These are phyloP conservation scores for Alternaria angustiovoidea DNA, from an alignment of 2,329 filamentous ascomycete species.

Conservation along the genomic window DNA sequence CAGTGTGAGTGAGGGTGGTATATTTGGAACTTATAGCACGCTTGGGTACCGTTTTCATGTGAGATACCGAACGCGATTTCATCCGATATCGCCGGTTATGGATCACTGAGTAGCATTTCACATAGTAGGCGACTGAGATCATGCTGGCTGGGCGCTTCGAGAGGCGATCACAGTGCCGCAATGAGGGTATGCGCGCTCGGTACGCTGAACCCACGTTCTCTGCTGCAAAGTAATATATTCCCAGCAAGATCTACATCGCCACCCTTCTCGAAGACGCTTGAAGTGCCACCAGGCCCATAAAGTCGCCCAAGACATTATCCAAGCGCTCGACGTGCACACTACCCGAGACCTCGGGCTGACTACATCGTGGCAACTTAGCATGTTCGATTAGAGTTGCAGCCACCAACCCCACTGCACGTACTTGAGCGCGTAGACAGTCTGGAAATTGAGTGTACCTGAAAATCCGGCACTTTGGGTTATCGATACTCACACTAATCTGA, in stretches of 20 bases:
- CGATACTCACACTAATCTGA: slow-evolving; percentile 5
- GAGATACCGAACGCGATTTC: not conserved
- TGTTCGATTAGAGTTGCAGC: slow-evolving; percentile 40
- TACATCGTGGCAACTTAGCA: slow-evolving; percentile 21
- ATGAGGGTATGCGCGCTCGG: slow-evolving; percentile 10
- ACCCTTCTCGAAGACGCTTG: slow-evolving; percentile 11
- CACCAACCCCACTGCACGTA: slow-evolving; percentile 21
- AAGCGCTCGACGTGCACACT: slow-evolving; percentile 19
- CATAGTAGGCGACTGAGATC: not conserved
- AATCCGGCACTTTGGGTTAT: slow-evolving; percentile 28
- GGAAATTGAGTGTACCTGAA: slow-evolving; percentile 25
- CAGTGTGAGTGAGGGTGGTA: not conserved
- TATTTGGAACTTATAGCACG: not conserved
- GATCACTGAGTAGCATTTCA: not conserved
- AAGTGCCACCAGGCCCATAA: slow-evolving; percentile 20
- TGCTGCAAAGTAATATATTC: slow-evolving; percentile 13
- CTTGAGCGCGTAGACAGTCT: slow-evolving; percentile 31
- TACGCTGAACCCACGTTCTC: slow-evolving; percentile 13
- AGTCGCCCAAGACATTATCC: slow-evolving; percentile 20
- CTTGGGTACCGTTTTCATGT: not conserved
- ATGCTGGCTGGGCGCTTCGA: slow-evolving; percentile 11
- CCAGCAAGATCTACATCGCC: slow-evolving; percentile 8
- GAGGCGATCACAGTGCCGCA: slow-evolving; percentile 14
- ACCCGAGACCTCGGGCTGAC: slow-evolving; percentile 9
- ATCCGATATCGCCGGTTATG: not conserved